A percentile compares a stretch with the other conserved stretches of the same genome.
Conservation (phyloP, 2,329 filamentous ascomycete species). For the Daldinia sp. region DNA sequence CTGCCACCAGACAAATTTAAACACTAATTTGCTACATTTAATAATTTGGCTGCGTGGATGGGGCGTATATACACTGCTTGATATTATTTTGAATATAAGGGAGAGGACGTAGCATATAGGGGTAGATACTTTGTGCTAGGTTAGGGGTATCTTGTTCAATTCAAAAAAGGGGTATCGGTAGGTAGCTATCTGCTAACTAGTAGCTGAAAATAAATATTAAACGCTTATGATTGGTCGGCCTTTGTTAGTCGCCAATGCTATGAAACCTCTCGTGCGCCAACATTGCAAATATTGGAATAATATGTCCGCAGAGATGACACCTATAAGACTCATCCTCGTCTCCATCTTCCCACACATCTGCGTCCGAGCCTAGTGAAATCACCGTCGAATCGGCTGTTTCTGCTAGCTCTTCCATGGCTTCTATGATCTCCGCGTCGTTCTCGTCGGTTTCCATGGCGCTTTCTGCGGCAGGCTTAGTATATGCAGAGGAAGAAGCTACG, state of each 20-base stretch:
- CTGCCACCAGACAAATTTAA: slow-evolving; percentile 3
- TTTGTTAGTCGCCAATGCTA: slow-evolving; percentile 43
- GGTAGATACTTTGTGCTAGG: background rate
- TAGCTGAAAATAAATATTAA: background rate
- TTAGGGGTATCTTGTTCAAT: slow-evolving; percentile 18
- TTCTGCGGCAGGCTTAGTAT: background rate
- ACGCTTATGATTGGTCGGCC: slow-evolving; percentile 5
- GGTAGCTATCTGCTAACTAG: background rate
- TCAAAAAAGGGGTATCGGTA: slow-evolving; percentile 19
- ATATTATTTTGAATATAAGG: background rate
- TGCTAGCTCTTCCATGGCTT: background rate
- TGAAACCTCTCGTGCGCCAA: slow-evolving; percentile 65
- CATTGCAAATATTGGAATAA: slow-evolving; percentile 66
- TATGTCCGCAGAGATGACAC: slow-evolving; percentile 60
- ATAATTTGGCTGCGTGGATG: slow-evolving; percentile 16
- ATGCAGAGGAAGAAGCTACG: background rate
- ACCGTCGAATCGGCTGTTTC: slow-evolving; percentile 11
- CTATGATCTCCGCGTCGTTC: background rate
- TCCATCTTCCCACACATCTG: slow-evolving; percentile 37
- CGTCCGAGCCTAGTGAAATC: slow-evolving; percentile 22
- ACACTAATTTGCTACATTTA: slow-evolving; percentile 23
- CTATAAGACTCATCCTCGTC: slow-evolving; percentile 46
- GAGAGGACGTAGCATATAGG: background rate
- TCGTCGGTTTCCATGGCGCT: background rate
- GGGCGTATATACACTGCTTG: background rate